Base-by-base conservation (phyloP, 2,329 filamentous ascomycete genomes). In the Penicillium sp. region DNA sequence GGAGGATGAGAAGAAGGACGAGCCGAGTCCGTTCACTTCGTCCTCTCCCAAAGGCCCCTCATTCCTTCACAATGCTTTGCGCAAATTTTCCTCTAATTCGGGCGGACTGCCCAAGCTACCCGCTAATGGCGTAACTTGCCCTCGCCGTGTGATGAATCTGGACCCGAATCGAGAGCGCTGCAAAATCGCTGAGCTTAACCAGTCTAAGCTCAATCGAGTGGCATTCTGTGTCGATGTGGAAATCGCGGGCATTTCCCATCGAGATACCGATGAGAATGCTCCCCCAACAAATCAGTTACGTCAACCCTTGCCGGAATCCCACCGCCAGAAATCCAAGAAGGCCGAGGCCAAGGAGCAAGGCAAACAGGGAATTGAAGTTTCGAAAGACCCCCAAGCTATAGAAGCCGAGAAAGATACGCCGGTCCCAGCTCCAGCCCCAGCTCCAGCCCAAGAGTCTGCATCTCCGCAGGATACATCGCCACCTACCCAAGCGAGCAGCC, bases 181-280 rank as follows among this genome's bases (percentile, higher is more conserved):
- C 71, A 82, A 85, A 21, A 85, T 97, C 26, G 79, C 84, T 4
- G 92, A 96, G 62, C 79, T 99, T 43, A 87, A 92, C 61, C 85
- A 88, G 66, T 84, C 85, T 45, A 96, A 94, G 71, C 75, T 99
- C 55, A 85, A 91, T 50, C 86, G 92, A 49, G 94, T 99, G 0
- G 90, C 93, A 0, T 99, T 99, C 68, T 96, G 91, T 64, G 94
- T 99, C 2, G 94, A 99, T 68, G 92, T 99, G 4, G 94, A 99
- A 72, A 96, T 99, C 67, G 93, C 93, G 3, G 91, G 92, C 0
- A 87, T 91, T 68, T 91, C 92, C 21, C 87, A 85, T 63, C 94
- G 95, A 63, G 90, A 94, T 3, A 80, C 80, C 14, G 72, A 81
- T 9, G 75, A 77, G 14, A 75, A 80, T n/a, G 74, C 72, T 48